Base-by-base conservation (phyloP, 192 early-diverging fungal species). In the Mortierella antarctica region DNA sequence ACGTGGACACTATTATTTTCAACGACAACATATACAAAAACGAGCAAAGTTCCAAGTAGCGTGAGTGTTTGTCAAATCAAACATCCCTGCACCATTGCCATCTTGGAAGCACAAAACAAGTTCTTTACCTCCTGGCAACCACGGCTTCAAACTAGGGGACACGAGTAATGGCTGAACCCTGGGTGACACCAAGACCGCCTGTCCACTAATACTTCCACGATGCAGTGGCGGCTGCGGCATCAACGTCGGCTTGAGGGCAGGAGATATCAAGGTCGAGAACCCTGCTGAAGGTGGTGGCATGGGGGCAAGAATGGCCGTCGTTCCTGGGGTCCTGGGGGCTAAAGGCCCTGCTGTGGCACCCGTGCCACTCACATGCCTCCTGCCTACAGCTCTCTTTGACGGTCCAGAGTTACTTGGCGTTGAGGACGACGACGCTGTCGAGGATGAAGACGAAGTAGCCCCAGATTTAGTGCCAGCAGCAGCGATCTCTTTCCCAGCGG, bases 61-160 rank as follows among this genome's bases (percentile, higher is more conserved):
- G 6, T 18, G 45, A 18, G 6, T 20, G n/a, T 15, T 50, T 50
- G 10, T 50, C 49, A 11, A 11, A 50, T 50, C 12, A 17, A 17
- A 50, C 17, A 50, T 50, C 17, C 48, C 4, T 3, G 5, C n/a
- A 1, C 17, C 15, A 18, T 61, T 7, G 12, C 20, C 21, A n/a
- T 23, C 20, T 57, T 57, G 9, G 0, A 2, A 7, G 20, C 41
- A 31, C 3, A 31, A 31, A 3, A 31, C 31, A 31, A 31, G 31
- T 31, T n/a, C 44, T 41, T 18, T 76, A 76, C 74, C 66, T 60
- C 75, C 75, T 44, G 78, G 66, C 5, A 86, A 62, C 63, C 75
- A 83, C 11, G 88, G 85, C 42, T 75, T 86, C 40, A 88, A 56
- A 15, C 60, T 83, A 4, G 88, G 87, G 45, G 86, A 88, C 14